A percentile compares a stretch with the other conserved stretches of the same genome.
Evolutionary conservation across 2,329 filamentous ascomycete species (phyloP).

Genomic region (Beauveria caledonica): DNA sequence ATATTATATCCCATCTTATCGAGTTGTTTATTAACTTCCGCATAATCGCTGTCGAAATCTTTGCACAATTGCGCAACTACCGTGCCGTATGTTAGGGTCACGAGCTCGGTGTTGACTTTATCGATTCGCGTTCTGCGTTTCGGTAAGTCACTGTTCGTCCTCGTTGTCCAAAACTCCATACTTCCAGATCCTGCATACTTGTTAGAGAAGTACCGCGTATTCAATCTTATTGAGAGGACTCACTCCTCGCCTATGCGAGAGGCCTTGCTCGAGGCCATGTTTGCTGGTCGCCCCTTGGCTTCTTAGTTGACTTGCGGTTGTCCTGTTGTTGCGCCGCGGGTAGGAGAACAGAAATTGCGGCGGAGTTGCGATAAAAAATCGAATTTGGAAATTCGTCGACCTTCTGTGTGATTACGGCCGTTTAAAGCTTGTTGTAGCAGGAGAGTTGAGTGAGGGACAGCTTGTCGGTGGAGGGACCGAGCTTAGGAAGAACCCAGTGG

Average conservation of each 20-base stretch:
- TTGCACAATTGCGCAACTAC: constrained; percentile 95
- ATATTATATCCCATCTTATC: constrained; percentile 99
- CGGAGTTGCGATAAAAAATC: neutral
- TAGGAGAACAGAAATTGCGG: neutral
- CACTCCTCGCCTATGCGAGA: constrained; percentile 56
- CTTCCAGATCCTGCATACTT: constrained; percentile 76
- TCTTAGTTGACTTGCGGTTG: neutral
- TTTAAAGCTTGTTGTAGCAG: neutral
- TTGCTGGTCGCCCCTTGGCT: constrained; percentile 13
- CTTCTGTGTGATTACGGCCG: neutral
- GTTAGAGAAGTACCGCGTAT: constrained; percentile 21
- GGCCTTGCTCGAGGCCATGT: constrained; percentile 53
- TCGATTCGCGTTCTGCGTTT: constrained; percentile 75
- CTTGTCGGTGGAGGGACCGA: constrained; percentile 16
- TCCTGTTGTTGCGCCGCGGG: neutral
- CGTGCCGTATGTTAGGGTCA: constrained; percentile 94
- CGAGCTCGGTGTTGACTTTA: constrained; percentile 96
- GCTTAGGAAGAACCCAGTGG: constrained; percentile 26
- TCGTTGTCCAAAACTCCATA: constrained; percentile 33
- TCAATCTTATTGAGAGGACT: constrained; percentile 21
- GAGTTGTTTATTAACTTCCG: constrained; percentile 92
- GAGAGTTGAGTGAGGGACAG: neutral
- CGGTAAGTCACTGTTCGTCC: constrained; percentile 18
- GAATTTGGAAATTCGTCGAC: neutral
- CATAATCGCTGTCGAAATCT: constrained; percentile 90